Evolutionary conservation across 257 asterid species (phyloP), one percentile per base, ranked within the genome.

Genomic region (Nicotiana undulata): DNA sequence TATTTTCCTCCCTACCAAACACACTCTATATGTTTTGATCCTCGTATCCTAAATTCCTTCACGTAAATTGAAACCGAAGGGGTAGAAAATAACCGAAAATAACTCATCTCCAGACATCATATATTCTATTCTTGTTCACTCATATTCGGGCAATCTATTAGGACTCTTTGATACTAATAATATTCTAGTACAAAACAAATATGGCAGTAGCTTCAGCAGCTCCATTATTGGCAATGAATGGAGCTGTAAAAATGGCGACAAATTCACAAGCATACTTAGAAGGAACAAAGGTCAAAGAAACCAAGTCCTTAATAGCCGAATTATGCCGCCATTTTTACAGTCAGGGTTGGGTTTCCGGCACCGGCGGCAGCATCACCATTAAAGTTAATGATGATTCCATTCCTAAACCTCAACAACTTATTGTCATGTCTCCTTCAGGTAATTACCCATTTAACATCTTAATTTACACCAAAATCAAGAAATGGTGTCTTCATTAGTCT

Each of bases 341-440:
- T 20, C 92, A 89, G 81, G 96, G 99, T 28, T 95, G 97, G 99
- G 98, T 95, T 11, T 93, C 98, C 5, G 97, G 98, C 65, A 92
- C 99, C 49, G 99, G 98, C 24, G 99, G 99, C 44, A 93, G 98
- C 92, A 89, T 95, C 90, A 90, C 97, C 80, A 87, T 94, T 34
- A 95, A 88, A 86, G 98, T 92, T 79, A 94, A 92, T 7, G 95
- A 94, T 80, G 96, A 96, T 59, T 86, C 95, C 31, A 82, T 91
- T 81, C 95, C 98, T 11, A 93, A 86, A 87, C 77, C 93, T 51
- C 88, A 91, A 22, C 98, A 93, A 83, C 97, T 91, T 74, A 85
- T 95, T 77, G 90, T 91, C 83, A 92, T 92, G 97, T 92, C 99
- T 55, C 97, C 95, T 32, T 93, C 97, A 85, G 97, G 99, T 91